Conservation (phyloP, 2,329 filamentous ascomycete genomes). For the Orbilia ellipsospora region DNA sequence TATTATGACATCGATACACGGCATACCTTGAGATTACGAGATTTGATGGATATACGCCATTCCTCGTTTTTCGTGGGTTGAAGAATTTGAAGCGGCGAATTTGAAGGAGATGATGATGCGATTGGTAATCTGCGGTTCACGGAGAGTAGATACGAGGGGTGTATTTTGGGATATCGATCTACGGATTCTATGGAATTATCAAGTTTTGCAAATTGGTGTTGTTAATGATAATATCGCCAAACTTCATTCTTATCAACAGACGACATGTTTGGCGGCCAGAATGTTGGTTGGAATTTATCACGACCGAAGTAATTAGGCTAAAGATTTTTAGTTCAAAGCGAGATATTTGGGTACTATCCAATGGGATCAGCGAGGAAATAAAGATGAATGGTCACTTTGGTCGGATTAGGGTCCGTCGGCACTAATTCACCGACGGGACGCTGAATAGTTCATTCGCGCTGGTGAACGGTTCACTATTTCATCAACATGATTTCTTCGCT, state of each 20-base stretch:
- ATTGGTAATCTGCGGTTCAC: neutral
- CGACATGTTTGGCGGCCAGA: slow-evolving; percentile 14
- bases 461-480: neutral
- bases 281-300: slow-evolving; percentile 30
- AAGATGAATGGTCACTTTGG: too few species aligned
- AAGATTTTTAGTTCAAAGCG: neutral
- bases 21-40: slow-evolving; percentile 7
- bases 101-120: neutral
- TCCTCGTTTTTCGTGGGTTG: neutral
- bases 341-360: slow-evolving; percentile 10
- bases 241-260: slow-evolving; percentile 20
- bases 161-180: too few species aligned
- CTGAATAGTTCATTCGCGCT: slow-evolving; percentile 12
- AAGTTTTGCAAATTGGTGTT: neutral
- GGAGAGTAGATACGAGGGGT: neutral
- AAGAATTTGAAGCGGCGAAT: neutral
- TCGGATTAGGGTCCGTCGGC: neutral
- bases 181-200: neutral
- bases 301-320: slow-evolving; percentile 17
- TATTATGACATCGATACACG: slow-evolving; percentile 10
- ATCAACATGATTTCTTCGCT: neutral
- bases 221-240: neutral
- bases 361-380: slow-evolving; percentile 10
- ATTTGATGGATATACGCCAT: slow-evolving; percentile 4
- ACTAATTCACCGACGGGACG: slow-evolving; percentile 19